Base-by-base conservation (phyloP, 2,329 filamentous ascomycete genomes). In the Xylariaceae sp. region DNA sequence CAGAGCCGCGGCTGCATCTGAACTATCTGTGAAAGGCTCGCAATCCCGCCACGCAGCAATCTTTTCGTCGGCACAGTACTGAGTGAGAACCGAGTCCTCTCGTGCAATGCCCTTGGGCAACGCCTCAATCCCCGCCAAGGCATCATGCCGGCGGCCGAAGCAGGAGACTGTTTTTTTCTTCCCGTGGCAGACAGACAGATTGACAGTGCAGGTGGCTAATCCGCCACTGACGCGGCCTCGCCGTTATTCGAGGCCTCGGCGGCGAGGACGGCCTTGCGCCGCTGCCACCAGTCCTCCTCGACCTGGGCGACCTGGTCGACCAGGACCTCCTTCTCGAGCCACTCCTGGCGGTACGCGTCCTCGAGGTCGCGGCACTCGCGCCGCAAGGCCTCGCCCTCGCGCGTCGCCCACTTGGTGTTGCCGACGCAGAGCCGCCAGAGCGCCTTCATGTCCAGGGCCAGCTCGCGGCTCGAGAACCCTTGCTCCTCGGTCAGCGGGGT, bases 251-350 rank as follows among this genome's bases (percentile, higher is more conserved):
- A 23, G 8, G 50, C 53, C 31, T 52, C 50, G 3, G 53, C 54
- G 10, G 50, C 51, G 13, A 78, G 59, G 5, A 80, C 71, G 4
- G 67, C 66, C 46, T 70, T 61, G 25, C 75, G 68, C 33, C 76
- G 65, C 36, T 70, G 64, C 46, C 78, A 74, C 62, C 80, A 78
- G 54, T 80, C 76, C 21, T 75, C 67, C 55, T 90, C 84, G 49
- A 65, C 70, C 49, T 70, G 59, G 46, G 86, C 70, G 19, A 82
- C 70, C 51, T 87, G 84, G 37, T 85, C 75, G n/a, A 92, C 59
- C 13, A 90, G 58, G 19, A 85, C 70, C 58, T 92, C 84, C 58
- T 90, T 90, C 58, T 84, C 77, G 11, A 77, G 63, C 85, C 85
- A 92, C 53, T 87, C 83, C 41, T 77, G 69, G 54, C 75, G 75